Conservation (phyloP, 148 eudicot genomes). For the Rhododendron kiyosumense region DNA sequence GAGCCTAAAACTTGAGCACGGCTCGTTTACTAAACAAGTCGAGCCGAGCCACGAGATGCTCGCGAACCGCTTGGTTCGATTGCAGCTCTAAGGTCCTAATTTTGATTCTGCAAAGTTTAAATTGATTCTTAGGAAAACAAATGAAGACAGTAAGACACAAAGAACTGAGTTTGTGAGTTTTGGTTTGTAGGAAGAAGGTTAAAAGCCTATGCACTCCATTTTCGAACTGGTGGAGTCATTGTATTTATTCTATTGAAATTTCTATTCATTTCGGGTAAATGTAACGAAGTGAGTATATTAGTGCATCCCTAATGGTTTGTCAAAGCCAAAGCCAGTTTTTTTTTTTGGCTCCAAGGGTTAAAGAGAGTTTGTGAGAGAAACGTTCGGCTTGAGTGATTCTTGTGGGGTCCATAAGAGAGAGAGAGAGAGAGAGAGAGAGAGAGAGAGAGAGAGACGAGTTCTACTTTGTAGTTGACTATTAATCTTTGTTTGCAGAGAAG, state of each 20-base stretch:
- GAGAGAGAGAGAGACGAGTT: not conserved
- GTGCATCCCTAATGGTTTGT: not conserved
- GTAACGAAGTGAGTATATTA: not conserved
- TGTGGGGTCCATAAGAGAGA: not conserved
- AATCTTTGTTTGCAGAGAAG: too few species aligned
- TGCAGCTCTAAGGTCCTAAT: not conserved
- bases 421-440: not conserved
- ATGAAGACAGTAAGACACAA: not conserved
- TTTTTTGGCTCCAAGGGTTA: not conserved
- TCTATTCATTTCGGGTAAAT: not conserved
- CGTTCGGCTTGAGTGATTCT: not conserved
- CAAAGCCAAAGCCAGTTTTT: not conserved
- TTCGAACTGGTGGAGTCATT: not conserved
- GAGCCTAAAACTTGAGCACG: not conserved
- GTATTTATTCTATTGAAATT: not conserved
- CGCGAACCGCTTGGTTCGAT: too few species aligned
- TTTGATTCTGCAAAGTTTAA: not conserved
- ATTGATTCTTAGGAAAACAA: not conserved
- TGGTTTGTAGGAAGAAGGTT: not conserved
- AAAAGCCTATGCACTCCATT: not conserved
- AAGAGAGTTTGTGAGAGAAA: not conserved
- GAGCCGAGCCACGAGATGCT: not conserved
- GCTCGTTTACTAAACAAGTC: not conserved
- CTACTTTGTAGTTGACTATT: too few species aligned
- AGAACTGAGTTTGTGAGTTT: not conserved